Conservation (phyloP, 2,329 filamentous ascomycete species). For the Byssothecium circinans region DNA sequence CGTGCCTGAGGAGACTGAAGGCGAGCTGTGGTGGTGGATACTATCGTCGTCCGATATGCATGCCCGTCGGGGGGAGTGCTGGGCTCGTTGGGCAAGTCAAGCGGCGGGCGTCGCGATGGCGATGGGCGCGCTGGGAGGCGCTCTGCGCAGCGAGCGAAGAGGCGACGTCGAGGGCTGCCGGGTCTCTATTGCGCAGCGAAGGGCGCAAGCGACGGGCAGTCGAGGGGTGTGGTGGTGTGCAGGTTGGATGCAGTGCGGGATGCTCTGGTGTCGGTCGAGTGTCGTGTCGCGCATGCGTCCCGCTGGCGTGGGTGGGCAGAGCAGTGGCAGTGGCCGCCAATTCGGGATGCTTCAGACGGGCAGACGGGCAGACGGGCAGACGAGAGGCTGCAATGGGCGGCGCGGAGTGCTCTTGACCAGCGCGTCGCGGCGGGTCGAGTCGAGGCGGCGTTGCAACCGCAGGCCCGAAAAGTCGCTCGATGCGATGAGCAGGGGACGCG, state of each 20-base stretch:
- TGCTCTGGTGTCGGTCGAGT: constrained; percentile 8
- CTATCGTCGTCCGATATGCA: constrained; percentile 18
- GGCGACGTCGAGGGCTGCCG: constrained; percentile 3
- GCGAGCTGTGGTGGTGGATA: not conserved
- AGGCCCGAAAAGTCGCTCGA: constrained; percentile 26
- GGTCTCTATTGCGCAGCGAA: not conserved
- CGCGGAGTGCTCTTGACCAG: constrained; percentile 22
- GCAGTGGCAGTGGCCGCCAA: constrained; percentile 21
- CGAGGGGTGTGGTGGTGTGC: constrained; percentile 16
- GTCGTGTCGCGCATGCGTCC: constrained; percentile 39
- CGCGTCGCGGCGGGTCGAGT: constrained; percentile 23
- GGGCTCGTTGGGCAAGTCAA: not conserved
- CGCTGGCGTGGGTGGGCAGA: constrained; percentile 17
- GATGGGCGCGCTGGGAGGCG: too few relatives aligned
- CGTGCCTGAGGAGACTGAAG: too few relatives aligned
- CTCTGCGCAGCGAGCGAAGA: constrained; percentile 19
- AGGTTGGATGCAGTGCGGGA: constrained; percentile 28
- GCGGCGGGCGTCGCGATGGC: constrained; percentile 21
- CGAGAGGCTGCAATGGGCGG: constrained; percentile 30
- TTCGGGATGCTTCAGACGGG: constrained; percentile 14
- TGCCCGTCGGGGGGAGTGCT: constrained; percentile 8
- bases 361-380: too few relatives aligned
- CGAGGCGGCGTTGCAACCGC: constrained; percentile 34
- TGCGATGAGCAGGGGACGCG: constrained; percentile 27
- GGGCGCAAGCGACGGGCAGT: not conserved